phyloP scores from a whole-genome alignment of 192 early-diverging fungal species.

The Coemansia sp. region DNA sequence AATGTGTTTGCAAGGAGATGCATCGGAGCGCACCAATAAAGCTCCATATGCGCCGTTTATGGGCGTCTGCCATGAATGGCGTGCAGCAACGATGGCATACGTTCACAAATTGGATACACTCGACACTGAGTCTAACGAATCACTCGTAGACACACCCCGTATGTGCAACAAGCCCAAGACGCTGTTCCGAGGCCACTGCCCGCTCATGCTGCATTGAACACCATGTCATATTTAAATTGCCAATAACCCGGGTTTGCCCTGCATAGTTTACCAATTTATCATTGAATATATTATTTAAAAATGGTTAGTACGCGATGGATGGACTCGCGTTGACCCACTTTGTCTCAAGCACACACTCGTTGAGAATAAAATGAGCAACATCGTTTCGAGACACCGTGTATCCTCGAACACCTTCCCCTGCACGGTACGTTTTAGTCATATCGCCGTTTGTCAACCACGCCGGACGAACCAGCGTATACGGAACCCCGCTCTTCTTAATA shows the following conservation, averaged over 20 bases:
- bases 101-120: neutral
- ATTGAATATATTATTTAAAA: neutral
- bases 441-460: slow-evolving; percentile 45
- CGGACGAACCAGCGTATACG: slow-evolving; percentile 52
- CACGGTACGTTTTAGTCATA: slow-evolving; percentile 36
- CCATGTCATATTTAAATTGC: too few species aligned
- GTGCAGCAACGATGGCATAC: neutral
- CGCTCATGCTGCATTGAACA: neutral
- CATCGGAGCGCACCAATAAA: neutral
- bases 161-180: neutral
- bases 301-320: slow-evolving; percentile 20
- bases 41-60: neutral
- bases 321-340: slow-evolving; percentile 35
- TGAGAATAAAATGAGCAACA: slow-evolving; percentile 52
- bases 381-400: slow-evolving; percentile 55
- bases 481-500: slow-evolving; percentile 36
- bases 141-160: neutral
- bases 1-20: slow-evolving; percentile 4
- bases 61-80: slow-evolving; percentile 3
- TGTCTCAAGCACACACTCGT: slow-evolving; percentile 39
- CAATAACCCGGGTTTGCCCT: too few species aligned
- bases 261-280: too few species aligned
- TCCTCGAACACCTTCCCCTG: slow-evolving; percentile 24
- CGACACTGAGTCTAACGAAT: neutral
- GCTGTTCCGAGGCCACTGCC: neutral